These are phyloP conservation scores for Oryza rufipogon DNA, from an alignment of 176 grass and related monocot genomes.

Conservation along the genomic window DNA sequence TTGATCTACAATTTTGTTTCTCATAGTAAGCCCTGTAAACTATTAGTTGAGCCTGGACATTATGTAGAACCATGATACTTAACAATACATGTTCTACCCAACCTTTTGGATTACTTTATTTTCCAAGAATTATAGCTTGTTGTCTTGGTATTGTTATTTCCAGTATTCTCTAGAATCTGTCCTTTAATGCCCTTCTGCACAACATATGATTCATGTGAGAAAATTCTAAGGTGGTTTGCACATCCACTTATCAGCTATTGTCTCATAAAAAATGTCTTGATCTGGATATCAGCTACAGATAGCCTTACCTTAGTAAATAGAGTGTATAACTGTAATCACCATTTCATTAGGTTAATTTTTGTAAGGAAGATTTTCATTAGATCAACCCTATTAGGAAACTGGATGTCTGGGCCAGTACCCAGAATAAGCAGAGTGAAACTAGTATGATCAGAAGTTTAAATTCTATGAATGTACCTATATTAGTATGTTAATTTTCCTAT, in stretches of 20 bases:
- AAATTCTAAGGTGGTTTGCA: constrained; percentile 11
- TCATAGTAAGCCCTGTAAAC: background rate
- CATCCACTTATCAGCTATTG: background rate
- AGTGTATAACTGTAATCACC: constrained; percentile 11
- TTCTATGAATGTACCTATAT: constrained; percentile 4
- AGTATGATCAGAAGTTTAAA: constrained; percentile 18
- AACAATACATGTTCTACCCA: background rate
- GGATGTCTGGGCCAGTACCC: background rate
- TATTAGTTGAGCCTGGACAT: background rate
- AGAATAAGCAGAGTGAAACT: constrained; percentile 22
- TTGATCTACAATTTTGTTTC: constrained; percentile 1
- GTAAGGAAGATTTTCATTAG: background rate
- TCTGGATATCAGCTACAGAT: constrained; percentile 18
- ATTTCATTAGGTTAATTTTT: background rate
- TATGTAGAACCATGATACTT: background rate
- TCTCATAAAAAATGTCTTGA: background rate
- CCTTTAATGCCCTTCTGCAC: background rate
- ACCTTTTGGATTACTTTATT: background rate
- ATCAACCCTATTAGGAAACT: constrained; percentile 2
- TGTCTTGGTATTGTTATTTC: constrained; percentile 4
- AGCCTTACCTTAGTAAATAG: constrained; percentile 12
- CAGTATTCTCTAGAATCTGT: constrained; percentile 29
- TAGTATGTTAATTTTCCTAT: constrained; percentile 12
- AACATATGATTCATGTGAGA: constrained; percentile 31
- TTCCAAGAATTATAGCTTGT: constrained; percentile 1